These are phyloP conservation scores for Ambrosia artemisiifolia DNA, from an alignment of 129 eudicot species.

Conservation along the genomic window DNA sequence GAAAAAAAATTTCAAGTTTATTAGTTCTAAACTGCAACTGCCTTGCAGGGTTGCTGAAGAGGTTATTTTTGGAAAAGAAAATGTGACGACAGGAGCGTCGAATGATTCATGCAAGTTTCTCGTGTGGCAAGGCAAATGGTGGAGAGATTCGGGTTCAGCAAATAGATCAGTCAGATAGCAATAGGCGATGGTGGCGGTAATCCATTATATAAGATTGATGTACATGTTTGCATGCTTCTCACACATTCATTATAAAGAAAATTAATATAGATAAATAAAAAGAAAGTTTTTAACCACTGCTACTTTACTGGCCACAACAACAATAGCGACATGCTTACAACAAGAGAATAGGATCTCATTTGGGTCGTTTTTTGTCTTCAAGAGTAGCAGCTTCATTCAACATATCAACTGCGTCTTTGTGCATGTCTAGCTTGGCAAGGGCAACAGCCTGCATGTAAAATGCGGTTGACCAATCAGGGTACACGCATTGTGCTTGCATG, in stretches of 20 bases:
- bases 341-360: slow-evolving; percentile 19
- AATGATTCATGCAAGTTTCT: slow-evolving; percentile 96
- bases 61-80: slow-evolving; percentile 86
- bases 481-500: slow-evolving; percentile 94
- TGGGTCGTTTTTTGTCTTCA: slow-evolving; percentile 70
- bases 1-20: not conserved
- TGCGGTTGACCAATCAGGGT: slow-evolving; percentile 95
- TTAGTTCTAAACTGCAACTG: not conserved
- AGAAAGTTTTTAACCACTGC: not conserved
- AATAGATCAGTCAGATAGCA: slow-evolving; percentile 92
- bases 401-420: slow-evolving; percentile 94
- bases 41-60: slow-evolving; percentile 81
- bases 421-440: slow-evolving; percentile 88
- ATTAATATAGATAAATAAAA: not conserved
- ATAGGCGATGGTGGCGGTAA: slow-evolving; percentile 94
- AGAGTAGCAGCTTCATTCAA: slow-evolving; percentile 84
- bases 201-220: slow-evolving; percentile 50
- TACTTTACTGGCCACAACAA: not conserved
- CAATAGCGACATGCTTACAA: not conserved
- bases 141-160: slow-evolving; percentile 97
- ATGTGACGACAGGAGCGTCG: slow-evolving; percentile 95
- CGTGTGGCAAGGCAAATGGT: slow-evolving; percentile 98
- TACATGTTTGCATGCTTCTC: slow-evolving; percentile 28
- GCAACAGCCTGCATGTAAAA: slow-evolving; percentile 98
- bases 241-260: not conserved